phyloP scores from a whole-genome alignment of 371 early-diverging fungal species.

The Thermomucor indicae-seudaticae region DNA sequence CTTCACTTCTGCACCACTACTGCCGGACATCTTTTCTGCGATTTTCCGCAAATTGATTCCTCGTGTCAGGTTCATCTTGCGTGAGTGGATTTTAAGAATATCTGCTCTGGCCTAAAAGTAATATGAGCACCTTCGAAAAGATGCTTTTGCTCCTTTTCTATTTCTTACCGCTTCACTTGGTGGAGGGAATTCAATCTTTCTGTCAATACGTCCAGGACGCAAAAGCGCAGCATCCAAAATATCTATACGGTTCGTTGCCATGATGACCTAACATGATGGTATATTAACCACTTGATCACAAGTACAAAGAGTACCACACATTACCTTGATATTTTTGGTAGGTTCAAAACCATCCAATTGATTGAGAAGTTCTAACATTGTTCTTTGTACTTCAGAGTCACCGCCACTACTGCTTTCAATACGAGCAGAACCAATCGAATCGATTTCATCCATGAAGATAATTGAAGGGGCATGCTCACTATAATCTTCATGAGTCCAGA shows the following conservation, averaged over 20 bases:
- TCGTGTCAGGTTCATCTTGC: slow-evolving; percentile 98
- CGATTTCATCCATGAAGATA: slow-evolving; percentile 99
- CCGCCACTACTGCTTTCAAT: slow-evolving; percentile 97
- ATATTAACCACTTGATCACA: neutral
- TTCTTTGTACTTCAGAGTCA: slow-evolving; percentile 98
- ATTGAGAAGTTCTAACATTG: slow-evolving; percentile 99
- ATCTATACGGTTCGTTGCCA: slow-evolving; percentile 88
- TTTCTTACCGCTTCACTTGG: slow-evolving; percentile 68
- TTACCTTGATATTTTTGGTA: slow-evolving; percentile 97
- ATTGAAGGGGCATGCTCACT: slow-evolving; percentile 97
- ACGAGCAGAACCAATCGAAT: slow-evolving; percentile 99
- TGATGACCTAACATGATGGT: slow-evolving; percentile 25
- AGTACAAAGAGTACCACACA: neutral
- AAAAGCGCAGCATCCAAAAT: slow-evolving; percentile 99
- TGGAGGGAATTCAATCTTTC: slow-evolving; percentile 99
- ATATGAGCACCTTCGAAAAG: neutral
- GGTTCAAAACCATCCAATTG: slow-evolving; percentile 99
- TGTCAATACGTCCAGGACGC: slow-evolving; percentile 99
- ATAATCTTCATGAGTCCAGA: slow-evolving; percentile 22
- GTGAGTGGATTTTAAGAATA: slow-evolving; percentile 99
- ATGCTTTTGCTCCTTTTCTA: neutral
- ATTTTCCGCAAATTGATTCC: slow-evolving; percentile 98
- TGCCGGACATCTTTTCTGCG: slow-evolving; percentile 98
- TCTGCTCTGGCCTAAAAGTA: slow-evolving; percentile 85
- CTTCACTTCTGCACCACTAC: slow-evolving; percentile 80